Conservation (phyloP, 2,329 filamentous ascomycete genomes). For the Fusarium penzigii region DNA sequence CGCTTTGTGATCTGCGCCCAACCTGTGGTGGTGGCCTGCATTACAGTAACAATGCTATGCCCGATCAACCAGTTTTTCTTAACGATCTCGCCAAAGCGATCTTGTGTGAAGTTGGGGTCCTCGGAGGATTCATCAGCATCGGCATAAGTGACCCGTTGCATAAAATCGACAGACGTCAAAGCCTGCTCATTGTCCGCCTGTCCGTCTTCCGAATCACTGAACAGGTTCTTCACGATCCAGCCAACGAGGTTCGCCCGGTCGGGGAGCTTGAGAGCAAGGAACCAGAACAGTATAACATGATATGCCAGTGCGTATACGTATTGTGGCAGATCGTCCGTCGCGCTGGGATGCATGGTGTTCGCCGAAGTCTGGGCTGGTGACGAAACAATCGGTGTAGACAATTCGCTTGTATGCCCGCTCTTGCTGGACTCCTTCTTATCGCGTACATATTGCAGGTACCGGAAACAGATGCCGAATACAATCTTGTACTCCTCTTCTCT, state of each 20-base stretch:
- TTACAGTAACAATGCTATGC: conserved; percentile 72
- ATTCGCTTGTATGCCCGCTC: conserved; percentile 47
- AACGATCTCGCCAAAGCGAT: conserved; percentile 65
- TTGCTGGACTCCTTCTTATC: conserved; percentile 59
- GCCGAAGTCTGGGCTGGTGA: conserved; percentile 8
- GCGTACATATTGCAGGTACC: conserved; percentile 86
- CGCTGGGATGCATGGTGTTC: conserved; percentile 27
- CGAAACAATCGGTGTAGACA: conserved; percentile 31
- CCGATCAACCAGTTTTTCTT: conserved; percentile 73
- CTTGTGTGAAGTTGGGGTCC: conserved; percentile 64
- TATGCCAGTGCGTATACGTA: conserved; percentile 95
- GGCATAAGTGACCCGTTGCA: conserved; percentile 85
- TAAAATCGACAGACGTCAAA: conserved; percentile 90
- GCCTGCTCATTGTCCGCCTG: conserved; percentile 87
- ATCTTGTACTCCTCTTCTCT: conserved; percentile 89
- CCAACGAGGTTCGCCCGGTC: conserved; percentile 82
- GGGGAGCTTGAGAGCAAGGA: conserved; percentile 81
- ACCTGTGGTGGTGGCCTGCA: conserved; percentile 66
- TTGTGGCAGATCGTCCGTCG: conserved; percentile 76
- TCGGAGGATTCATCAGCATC: conserved; percentile 77
- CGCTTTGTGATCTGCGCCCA: conserved; percentile 72
- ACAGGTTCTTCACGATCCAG: conserved; percentile 88
- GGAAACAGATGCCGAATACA: conserved; percentile 92
- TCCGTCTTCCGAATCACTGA: conserved; percentile 71
- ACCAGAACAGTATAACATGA: conserved; percentile 97